A percentile compares a stretch with the other conserved stretches of the same genome.
Evolutionary conservation across 2,329 filamentous ascomycete genomes (phyloP).

Genomic region (Fusarium scirpi): DNA sequence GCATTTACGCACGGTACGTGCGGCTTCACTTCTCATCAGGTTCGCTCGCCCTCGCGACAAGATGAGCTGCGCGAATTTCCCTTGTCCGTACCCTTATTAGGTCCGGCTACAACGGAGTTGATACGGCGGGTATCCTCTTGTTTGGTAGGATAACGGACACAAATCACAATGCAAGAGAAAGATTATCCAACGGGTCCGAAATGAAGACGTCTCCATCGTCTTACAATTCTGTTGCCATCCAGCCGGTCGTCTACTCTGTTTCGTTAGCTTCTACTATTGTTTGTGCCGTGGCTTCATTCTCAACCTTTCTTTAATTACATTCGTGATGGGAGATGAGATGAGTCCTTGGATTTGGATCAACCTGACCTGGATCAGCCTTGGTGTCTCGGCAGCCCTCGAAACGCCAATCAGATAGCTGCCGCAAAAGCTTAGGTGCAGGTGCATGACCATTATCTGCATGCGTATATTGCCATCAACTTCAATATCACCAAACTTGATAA

Average conservation of each 20-base stretch:
- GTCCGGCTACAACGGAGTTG: conserved; percentile 20
- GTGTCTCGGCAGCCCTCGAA: conserved; percentile 14
- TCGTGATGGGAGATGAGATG: conserved; percentile 29
- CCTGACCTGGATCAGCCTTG: conserved; percentile 15
- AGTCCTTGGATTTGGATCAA: conserved; percentile 1
- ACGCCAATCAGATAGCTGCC: conserved; percentile 19
- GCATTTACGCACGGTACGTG: conserved; percentile 8
- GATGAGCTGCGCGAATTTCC: conserved; percentile 39
- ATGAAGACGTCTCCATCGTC: conserved; percentile 26
- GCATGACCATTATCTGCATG: conserved; percentile 1
- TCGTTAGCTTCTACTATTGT: neutral
- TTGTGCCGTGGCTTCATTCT: conserved; percentile 4
- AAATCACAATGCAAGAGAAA: conserved; percentile 29
- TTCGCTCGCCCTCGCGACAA: conserved; percentile 2
- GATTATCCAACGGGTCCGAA: conserved; percentile 24
- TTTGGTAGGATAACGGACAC: conserved; percentile 9
- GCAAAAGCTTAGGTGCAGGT: conserved; percentile 16
- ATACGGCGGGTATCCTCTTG: conserved; percentile 6
- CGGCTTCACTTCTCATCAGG: neutral
- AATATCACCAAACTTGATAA: conserved; percentile 1
- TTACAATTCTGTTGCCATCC: conserved; percentile 19
- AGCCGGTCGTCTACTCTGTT: neutral
- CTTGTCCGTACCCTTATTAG: conserved; percentile 11
- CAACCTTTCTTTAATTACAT: conserved; percentile 29
- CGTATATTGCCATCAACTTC: neutral